Base-by-base conservation (phyloP, 768 basidiomycete genomes). In the Leccinum disarticulatum region DNA sequence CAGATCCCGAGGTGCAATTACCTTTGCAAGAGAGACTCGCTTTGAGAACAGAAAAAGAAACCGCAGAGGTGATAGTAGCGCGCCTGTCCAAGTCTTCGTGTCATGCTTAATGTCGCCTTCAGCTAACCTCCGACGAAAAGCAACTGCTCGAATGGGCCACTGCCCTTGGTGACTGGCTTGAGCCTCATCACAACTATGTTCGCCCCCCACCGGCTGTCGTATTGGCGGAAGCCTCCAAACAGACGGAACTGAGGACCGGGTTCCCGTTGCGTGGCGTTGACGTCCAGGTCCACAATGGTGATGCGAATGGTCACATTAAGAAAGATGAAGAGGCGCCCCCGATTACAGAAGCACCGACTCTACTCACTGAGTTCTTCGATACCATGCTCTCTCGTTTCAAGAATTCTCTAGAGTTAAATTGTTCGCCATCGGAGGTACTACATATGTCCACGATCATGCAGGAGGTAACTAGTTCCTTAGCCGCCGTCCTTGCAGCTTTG, bases 401-500 rank as follows among this genome's bases (percentile, higher is more conserved):
- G 25, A 76, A 73, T 22, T 73, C 77, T 3, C 66, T 81, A 10
- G 73, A 77, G 9, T 73, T 75, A 13, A 68, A 74, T 25, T 57
- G 61, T 22, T 78, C 83, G 6, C 79, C 81, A 6, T 76, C 79
- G 52, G 83, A 87, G 64, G 63, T 84, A n/a, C 78, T 94, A 19
- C 92, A 95, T 63, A 75, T 90, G 4, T 88, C 86, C 3, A 83
- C 84, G 13, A 74, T 95, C 53, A 81, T 83, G 0, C 91, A 93
- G 72, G 93, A 95, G 79, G 91, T 85, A 59, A 56, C 55, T 50
- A 27, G 52, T 30, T 46, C 6, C 54, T 52, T 25, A 10, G 15
- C 36, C 41, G 6, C 27, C 17, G 6, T 9, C 38, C 13, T 52
- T 50, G 19, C 14, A 15, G n/a, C 28, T 48, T 15, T 2, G n/a